Evolutionary conservation across 345 rosid genomes (phyloP).

Genomic region (Laguncularia racemosa): DNA sequence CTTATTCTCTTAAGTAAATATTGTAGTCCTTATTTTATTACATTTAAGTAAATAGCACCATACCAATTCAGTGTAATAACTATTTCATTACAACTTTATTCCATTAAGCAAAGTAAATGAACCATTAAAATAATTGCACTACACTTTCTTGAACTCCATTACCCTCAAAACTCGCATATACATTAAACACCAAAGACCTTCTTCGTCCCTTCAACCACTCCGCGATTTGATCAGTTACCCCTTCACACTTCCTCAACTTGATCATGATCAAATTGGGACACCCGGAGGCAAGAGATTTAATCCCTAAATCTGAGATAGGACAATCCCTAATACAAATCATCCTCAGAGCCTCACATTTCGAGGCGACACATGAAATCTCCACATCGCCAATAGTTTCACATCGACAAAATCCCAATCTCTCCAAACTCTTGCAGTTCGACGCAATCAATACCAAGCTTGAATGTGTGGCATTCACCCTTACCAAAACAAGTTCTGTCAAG

Average conservation of each 20-base stretch:
- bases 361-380: slow-evolving; percentile 58
- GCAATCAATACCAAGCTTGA: slow-evolving; percentile 44
- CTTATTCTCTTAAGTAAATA: too few species aligned
- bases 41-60: too few species aligned
- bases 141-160: slow-evolving; percentile 41
- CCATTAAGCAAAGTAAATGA: too few species aligned
- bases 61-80: too few species aligned
- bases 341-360: slow-evolving; percentile 57
- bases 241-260: slow-evolving; percentile 71
- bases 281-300: slow-evolving; percentile 62
- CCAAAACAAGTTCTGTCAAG: slow-evolving; percentile 71
- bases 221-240: slow-evolving; percentile 44
- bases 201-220: slow-evolving; percentile 51
- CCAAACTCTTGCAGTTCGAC: slow-evolving; percentile 49
- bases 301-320: slow-evolving; percentile 50
- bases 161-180: slow-evolving; percentile 43
- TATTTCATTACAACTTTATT: too few species aligned
- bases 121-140: too few species aligned
- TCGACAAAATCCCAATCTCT: slow-evolving; percentile 69
- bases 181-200: slow-evolving; percentile 43
- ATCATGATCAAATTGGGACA: slow-evolving; percentile 74
- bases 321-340: slow-evolving; percentile 80
- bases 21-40: too few species aligned
- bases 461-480: slow-evolving; percentile 65
- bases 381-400: slow-evolving; percentile 56